Conservation (phyloP, 169 alveolate genomes). For the Eimeria tenella region DNA sequence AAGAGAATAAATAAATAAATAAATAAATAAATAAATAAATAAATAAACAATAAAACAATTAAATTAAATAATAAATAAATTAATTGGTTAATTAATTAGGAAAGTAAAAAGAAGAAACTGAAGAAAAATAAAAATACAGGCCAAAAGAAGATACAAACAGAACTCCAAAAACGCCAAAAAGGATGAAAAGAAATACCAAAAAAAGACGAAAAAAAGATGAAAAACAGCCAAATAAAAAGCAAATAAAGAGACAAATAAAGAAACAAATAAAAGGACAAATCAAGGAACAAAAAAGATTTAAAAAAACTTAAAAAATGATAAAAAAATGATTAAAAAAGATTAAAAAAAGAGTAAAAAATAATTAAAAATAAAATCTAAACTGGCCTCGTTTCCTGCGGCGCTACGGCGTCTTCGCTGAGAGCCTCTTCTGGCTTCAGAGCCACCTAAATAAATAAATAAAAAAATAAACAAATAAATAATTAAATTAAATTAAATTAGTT, state of each 20-base stretch:
- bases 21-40: neutral
- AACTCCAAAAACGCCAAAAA: neutral
- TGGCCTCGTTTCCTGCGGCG: conserved; percentile 65
- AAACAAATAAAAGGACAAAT: neutral
- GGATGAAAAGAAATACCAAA: too few species aligned
- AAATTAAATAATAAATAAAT: neutral
- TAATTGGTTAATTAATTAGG: neutral
- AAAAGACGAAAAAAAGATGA: too few species aligned
- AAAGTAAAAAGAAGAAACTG: neutral
- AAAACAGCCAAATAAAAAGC: neutral
- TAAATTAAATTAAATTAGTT: neutral
- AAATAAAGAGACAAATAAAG: neutral
- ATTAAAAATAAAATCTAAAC: neutral
- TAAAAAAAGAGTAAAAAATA: neutral
- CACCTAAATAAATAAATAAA: neutral
- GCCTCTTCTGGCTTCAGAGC: conserved; percentile 40
- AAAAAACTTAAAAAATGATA: too few species aligned
- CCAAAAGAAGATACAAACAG: neutral
- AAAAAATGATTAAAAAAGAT: too few species aligned
- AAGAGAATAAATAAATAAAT: neutral
- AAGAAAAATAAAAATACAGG: neutral
- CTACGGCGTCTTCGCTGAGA: neutral
- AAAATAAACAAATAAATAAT: neutral
- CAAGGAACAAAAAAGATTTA: too few species aligned
- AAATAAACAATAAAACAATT: neutral